Evolutionary conservation across 2,329 filamentous ascomycete species (phyloP), one percentile per base, ranked within the genome.

Genomic region (Beauveria caledonica): DNA sequence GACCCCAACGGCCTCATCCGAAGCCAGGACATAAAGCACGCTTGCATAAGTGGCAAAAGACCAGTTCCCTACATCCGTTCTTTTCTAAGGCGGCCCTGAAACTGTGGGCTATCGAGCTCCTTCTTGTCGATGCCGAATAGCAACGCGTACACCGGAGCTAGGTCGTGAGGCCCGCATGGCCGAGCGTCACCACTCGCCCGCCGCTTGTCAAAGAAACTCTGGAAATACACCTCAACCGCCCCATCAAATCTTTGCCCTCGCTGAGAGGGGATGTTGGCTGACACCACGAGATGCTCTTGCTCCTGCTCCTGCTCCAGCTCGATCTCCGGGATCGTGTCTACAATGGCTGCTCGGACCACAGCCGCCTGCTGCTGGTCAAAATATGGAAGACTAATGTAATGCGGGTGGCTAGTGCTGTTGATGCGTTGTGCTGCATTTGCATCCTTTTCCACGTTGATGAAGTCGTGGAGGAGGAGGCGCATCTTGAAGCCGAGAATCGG

Each of bases 131-230:
- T 57, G 2, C 61, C 62, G 40, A 63, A 66, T 6, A 64, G 29
- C 2, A 53, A 58, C 4, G 63, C 64, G 52, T 63, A 64, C 5
- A 64, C 23, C 3, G 64, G 64, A n/a, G 55, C 62, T 8, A 66
- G 50, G 23, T 64, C 57, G 48, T 64, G 63, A 19, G 64, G 64
- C 8, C 63, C 64, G 36, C 64, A 66, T 1, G 64, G 64, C 7
- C 64, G 56, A 7, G 62, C 19, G 27, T 49, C 46, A n/a, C 46
- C 46, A n/a, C 46, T 49, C 7, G 63, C 63, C 3, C 62, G 62
- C 19, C 64, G 39, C 48, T 63, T 66, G 2, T 62, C 60, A n/a
- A 63, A 29, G 17, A 65, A 65, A 13, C 42, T 36, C 36, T 8
- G 61, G 6, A 11, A 66, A 66, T 50, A n/a, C 46, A 15, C 45